A percentile compares a stretch with the other conserved stretches of the same genome.
These are phyloP conservation scores for Capronia coronata DNA, from an alignment of 2,329 filamentous ascomycete genomes.

Conservation along the genomic window DNA sequence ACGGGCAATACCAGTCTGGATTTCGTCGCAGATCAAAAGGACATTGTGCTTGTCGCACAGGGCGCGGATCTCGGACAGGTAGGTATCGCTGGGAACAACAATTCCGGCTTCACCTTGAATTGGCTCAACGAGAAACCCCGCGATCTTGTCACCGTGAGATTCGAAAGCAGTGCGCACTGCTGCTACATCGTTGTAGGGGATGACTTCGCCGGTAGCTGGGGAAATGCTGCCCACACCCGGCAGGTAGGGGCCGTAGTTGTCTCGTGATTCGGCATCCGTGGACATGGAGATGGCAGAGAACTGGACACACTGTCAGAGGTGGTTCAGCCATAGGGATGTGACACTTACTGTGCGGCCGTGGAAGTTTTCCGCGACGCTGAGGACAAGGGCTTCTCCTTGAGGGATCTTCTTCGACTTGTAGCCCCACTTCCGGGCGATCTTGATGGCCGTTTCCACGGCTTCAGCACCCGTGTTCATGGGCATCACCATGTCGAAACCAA, in stretches of 20 bases:
- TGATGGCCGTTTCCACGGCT: slow-evolving; percentile 91
- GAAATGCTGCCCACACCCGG: slow-evolving; percentile 74
- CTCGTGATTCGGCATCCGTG: slow-evolving; percentile 87
- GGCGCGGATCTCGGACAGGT: slow-evolving; percentile 69
- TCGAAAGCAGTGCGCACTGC: slow-evolving; percentile 76
- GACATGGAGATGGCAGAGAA: slow-evolving; percentile 95
- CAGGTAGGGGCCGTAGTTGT: slow-evolving; percentile 94
- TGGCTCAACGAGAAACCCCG: slow-evolving; percentile 89
- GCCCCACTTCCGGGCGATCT: slow-evolving; percentile 94
- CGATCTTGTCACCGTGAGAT: slow-evolving; percentile 73
- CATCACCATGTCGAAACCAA: slow-evolving; percentile 95
- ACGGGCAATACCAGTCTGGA: slow-evolving; percentile 93
- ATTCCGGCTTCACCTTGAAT: slow-evolving; percentile 98
- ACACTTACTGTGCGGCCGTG: slow-evolving; percentile 80
- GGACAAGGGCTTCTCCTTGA: slow-evolving; percentile 73
- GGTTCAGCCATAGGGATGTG: background rate
- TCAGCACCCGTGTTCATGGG: slow-evolving; percentile 98
- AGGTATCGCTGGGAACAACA: slow-evolving; percentile 85
- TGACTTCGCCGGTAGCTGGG: slow-evolving; percentile 68
- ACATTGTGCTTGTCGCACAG: slow-evolving; percentile 95
- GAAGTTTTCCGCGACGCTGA: slow-evolving; percentile 86
- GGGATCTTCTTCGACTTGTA: slow-evolving; percentile 93
- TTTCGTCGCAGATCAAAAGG: slow-evolving; percentile 94
- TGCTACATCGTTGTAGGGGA: slow-evolving; percentile 77
- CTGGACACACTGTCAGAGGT: slow-evolving; percentile 32